Conservation (phyloP, 2,329 filamentous ascomycete species). For the Beauveria asiatica region DNA sequence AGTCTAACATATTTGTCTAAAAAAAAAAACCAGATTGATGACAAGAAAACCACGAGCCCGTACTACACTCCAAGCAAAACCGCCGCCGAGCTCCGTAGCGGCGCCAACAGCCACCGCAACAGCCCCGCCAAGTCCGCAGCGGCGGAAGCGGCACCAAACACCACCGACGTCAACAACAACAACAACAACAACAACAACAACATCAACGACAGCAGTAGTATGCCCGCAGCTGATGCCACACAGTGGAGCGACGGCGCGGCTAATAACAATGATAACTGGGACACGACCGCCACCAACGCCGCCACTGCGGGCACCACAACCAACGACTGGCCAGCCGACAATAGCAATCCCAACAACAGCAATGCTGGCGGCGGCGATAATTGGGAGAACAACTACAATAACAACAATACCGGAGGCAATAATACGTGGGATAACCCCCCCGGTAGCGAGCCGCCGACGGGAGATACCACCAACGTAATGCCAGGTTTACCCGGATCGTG, state of each 20-base stretch:
- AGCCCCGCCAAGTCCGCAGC: constrained; percentile 1
- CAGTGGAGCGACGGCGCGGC: not conserved
- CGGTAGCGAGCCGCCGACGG: not conserved
- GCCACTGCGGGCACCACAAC: not conserved
- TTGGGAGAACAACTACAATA: constrained; percentile 3
- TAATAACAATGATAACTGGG: not conserved
- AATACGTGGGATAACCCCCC: not conserved
- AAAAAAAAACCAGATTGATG: not conserved
- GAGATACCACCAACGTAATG: constrained; percentile 21
- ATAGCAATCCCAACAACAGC: not conserved
- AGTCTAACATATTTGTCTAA: not conserved
- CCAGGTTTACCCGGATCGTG: constrained; percentile 21
- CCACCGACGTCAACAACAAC: not conserved
- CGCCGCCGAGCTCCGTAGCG: constrained; percentile 4
- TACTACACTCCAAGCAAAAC: constrained; percentile 13
- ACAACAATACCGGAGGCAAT: not conserved
- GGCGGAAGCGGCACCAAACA: not conserved
- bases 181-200: not conserved
- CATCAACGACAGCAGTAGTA: not conserved
- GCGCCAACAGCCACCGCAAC: constrained; percentile 11
- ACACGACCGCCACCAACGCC: not conserved
- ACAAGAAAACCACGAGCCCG: constrained; percentile 7
- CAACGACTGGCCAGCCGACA: not conserved
- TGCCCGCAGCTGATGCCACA: not conserved
- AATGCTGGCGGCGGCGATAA: constrained; percentile 2